phyloP scores from a whole-genome alignment of 2,329 filamentous ascomycete genomes.

The Colletotrichum sp. region DNA sequence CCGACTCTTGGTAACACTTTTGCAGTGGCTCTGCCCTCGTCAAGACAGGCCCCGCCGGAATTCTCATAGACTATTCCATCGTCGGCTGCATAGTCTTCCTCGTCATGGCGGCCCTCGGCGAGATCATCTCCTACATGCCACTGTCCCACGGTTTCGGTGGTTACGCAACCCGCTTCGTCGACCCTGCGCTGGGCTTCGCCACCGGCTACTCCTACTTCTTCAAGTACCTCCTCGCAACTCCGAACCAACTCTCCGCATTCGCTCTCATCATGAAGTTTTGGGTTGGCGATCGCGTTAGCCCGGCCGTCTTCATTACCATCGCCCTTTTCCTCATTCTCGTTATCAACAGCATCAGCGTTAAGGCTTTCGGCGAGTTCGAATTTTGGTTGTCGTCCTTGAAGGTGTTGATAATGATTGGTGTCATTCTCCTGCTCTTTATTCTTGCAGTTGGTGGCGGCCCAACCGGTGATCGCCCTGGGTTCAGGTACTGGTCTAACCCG shows the following conservation, averaged over 20 bases:
- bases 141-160: constrained; percentile 58
- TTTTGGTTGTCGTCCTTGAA: constrained; percentile 52
- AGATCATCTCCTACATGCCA: constrained; percentile 34
- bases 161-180: constrained; percentile 67
- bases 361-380: constrained; percentile 30
- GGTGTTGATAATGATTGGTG: constrained; percentile 43
- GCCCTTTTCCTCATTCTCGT: constrained; percentile 27
- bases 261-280: constrained; percentile 28
- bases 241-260: constrained; percentile 42
- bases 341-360: constrained; percentile 54
- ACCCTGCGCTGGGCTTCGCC: constrained; percentile 31
- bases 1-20: background rate
- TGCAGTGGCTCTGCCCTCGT: constrained; percentile 46
- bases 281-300: constrained; percentile 3
- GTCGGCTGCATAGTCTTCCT: constrained; percentile 56
- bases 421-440: constrained; percentile 41
- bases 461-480: constrained; percentile 39
- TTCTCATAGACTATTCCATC: constrained; percentile 44
- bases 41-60: constrained; percentile 46
- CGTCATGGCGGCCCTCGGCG: constrained; percentile 52
- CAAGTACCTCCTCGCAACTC: constrained; percentile 26
- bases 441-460: constrained; percentile 44
- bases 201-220: constrained; percentile 14
- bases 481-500: constrained; percentile 47
- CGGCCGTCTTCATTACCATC: constrained; percentile 15